Conservation (phyloP, 2,329 filamentous ascomycete species). For the Trichoderma afroharzianum region DNA sequence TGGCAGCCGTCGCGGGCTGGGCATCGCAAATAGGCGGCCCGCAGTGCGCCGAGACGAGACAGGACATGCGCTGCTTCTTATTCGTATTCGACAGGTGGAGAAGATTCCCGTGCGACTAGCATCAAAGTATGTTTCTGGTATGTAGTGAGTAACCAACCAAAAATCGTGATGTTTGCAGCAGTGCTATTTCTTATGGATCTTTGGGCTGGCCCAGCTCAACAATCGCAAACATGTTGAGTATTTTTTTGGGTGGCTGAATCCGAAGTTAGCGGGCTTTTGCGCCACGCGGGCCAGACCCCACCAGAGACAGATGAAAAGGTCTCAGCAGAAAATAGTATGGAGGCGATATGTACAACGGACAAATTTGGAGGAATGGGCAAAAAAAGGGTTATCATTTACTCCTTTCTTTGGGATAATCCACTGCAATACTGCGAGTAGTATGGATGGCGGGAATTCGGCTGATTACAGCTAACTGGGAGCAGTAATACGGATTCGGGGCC, state of each 20-base stretch:
- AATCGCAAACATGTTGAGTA: constrained; percentile 16
- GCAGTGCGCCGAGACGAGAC: background rate
- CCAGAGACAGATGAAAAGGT: background rate
- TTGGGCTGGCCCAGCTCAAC: background rate
- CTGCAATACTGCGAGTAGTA: background rate
- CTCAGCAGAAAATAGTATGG: background rate
- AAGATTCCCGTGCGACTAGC: background rate
- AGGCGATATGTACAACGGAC: background rate
- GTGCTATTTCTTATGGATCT: background rate
- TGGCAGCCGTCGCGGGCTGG: background rate
- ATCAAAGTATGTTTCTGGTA: background rate
- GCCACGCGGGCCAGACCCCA: constrained; percentile 10
- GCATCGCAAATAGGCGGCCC: background rate
- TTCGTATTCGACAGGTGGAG: background rate
- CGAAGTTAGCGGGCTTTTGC: background rate
- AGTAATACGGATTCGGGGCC: background rate
- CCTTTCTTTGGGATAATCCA: background rate
- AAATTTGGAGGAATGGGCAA: background rate
- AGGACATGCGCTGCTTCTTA: background rate
- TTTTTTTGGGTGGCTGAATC: background rate
- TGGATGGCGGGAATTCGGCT: background rate
- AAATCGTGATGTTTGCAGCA: background rate
- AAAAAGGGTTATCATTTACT: too few relatives aligned
- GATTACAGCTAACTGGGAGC: background rate
- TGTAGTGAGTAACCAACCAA: background rate